A percentile compares a stretch with the other conserved stretches of the same genome.
phyloP scores from a whole-genome alignment of 2,329 filamentous ascomycete genomes.

The Dothistroma pini region DNA sequence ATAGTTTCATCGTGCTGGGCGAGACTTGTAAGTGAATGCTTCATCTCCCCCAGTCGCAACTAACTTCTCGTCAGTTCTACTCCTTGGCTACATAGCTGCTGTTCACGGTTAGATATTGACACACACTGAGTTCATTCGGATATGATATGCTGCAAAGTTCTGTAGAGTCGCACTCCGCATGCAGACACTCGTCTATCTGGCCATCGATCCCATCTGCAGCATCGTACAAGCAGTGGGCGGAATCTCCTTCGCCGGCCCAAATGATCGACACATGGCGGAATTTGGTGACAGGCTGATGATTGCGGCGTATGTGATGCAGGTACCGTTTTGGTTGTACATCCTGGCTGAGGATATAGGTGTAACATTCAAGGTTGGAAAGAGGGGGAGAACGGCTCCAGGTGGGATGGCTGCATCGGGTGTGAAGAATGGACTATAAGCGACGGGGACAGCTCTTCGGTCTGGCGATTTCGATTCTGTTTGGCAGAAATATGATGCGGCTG shows the following conservation, averaged over 20 bases:
- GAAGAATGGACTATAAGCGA: constrained; percentile 8
- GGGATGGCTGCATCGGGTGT: background rate
- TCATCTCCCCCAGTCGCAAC: background rate
- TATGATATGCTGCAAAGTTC: background rate
- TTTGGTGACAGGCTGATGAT: constrained; percentile 6
- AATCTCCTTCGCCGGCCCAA: background rate
- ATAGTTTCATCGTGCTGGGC: constrained; percentile 11
- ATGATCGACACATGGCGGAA: background rate
- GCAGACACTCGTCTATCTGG: constrained; percentile 6
- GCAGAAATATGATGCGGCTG: constrained; percentile 14
- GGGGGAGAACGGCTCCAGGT: background rate
- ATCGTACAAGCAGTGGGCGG: constrained; percentile 6
- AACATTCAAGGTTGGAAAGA: background rate
- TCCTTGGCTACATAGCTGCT: constrained; percentile 10
- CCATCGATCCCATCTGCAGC: constrained; percentile 1
- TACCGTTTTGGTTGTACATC: constrained; percentile 11
- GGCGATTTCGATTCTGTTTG: constrained; percentile 12
- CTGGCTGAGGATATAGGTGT: constrained; percentile 9
- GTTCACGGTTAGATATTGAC: constrained; percentile 8
- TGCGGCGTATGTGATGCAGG: constrained; percentile 9
- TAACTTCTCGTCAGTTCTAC: constrained; percentile 2
- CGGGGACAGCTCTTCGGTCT: constrained; percentile 15
- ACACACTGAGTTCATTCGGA: constrained; percentile 9
- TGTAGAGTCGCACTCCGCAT: constrained; percentile 7
- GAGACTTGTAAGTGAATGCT: constrained; percentile 5